A percentile compares a stretch with the other conserved stretches of the same genome.
phyloP scores from a whole-genome alignment of 108 stramenopile species.

The Phaeodactylum tricornutum region DNA sequence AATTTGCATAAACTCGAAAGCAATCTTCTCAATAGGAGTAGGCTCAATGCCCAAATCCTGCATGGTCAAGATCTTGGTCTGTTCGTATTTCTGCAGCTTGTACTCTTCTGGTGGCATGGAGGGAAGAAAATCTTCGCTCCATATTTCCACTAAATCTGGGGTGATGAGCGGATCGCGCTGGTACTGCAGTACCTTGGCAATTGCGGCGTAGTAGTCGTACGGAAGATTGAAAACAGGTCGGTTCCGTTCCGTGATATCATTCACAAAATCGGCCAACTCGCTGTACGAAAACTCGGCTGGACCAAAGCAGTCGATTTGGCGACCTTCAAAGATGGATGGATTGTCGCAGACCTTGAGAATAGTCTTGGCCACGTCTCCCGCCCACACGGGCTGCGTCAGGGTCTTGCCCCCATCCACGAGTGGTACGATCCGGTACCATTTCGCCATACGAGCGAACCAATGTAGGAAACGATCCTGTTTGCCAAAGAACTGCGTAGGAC shows the following conservation, averaged over 20 bases:
- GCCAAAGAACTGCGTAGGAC: constrained; percentile 92
- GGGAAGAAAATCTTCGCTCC: constrained; percentile 72
- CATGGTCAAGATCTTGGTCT: constrained; percentile 65
- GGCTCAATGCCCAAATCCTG: constrained; percentile 74
- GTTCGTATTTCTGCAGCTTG: constrained; percentile 27
- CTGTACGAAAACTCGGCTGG: constrained; percentile 86
- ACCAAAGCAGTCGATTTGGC: constrained; percentile 88
- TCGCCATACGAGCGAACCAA: constrained; percentile 69
- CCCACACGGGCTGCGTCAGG: constrained; percentile 91
- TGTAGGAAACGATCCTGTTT: constrained; percentile 90
- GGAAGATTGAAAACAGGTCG: constrained; percentile 53
- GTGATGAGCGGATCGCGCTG: constrained; percentile 59
- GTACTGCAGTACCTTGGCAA: constrained; percentile 48
- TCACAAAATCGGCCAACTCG: constrained; percentile 86
- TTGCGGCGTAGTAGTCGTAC: constrained; percentile 21
- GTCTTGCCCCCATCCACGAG: constrained; percentile 78
- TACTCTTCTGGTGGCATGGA: constrained; percentile 56
- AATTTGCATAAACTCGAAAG: constrained; percentile 81
- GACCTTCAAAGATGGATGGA: constrained; percentile 73
- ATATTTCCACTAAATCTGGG: constrained; percentile 65
- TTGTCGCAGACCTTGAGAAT: constrained; percentile 61
- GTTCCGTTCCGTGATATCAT: constrained; percentile 76
- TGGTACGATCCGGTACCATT: constrained; percentile 52
- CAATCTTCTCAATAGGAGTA: constrained; percentile 77
- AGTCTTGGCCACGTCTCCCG: constrained; percentile 85